Percentiles rank a stretch among this genome's conserved stretches.
Evolutionary conservation across 129 eudicot species (phyloP).

Genomic region (Rutidosis leptorrhynchoides): DNA sequence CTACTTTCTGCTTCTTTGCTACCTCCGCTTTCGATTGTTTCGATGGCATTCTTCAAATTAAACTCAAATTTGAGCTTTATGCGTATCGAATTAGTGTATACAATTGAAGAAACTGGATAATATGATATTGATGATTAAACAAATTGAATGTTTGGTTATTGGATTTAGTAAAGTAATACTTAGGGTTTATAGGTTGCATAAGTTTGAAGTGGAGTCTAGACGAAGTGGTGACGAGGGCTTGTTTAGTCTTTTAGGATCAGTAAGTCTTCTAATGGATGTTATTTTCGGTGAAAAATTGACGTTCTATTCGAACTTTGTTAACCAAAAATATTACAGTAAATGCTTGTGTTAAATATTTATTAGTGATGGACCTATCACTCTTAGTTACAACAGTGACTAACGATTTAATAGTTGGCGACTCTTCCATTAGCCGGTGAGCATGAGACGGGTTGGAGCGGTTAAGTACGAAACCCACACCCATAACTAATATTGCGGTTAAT

Average conservation of each 20-base stretch:
- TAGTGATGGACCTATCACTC: too few relatives aligned
- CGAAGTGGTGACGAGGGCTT: slow-evolving; percentile 7
- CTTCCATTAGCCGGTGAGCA: too few relatives aligned
- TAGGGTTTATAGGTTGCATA: slow-evolving; percentile 30
- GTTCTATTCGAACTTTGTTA: too few relatives aligned
- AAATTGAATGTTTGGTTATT: too few relatives aligned
- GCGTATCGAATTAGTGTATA: neutral
- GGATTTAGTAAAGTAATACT: slow-evolving; percentile 12
- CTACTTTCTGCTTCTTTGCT: slow-evolving; percentile 80
- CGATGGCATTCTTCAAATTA: slow-evolving; percentile 52
- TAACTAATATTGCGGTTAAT: too few relatives aligned
- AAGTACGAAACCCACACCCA: too few relatives aligned
- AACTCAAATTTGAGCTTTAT: neutral
- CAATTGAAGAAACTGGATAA: slow-evolving; percentile 1
- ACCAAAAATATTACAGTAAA: too few relatives aligned
- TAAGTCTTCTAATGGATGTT: slow-evolving; percentile 15
- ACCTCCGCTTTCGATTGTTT: slow-evolving; percentile 76
- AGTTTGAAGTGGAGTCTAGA: slow-evolving; percentile 7
- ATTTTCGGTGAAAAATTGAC: too few relatives aligned
- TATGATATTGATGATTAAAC: slow-evolving; percentile 10
- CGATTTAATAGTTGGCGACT: too few relatives aligned
- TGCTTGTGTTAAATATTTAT: too few relatives aligned
- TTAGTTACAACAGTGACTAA: too few relatives aligned
- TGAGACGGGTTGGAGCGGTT: too few relatives aligned
- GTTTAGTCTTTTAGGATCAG: slow-evolving; percentile 8